These are phyloP conservation scores for Candida parachauliodes DNA, from an alignment of 805 yeast genomes.

Conservation along the genomic window DNA sequence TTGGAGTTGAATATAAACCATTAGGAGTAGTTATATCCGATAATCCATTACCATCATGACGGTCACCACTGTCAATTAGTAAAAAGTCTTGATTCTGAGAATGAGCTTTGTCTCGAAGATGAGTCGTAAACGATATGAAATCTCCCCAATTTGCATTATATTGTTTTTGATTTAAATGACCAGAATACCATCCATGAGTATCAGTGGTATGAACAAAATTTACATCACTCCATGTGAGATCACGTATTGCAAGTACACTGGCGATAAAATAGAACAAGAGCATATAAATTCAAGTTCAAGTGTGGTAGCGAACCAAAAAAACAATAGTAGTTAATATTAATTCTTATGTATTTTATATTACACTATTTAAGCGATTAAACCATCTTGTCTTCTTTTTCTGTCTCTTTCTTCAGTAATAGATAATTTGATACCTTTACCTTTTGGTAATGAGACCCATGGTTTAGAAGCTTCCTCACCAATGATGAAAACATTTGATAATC, in stretches of 20 bases:
- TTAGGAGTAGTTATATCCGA: slow-evolving; percentile 75
- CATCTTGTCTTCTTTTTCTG: slow-evolving; percentile 42
- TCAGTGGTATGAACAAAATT: slow-evolving; percentile 94
- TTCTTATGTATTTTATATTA: neutral
- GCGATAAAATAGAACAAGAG: slow-evolving; percentile 2
- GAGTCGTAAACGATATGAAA: slow-evolving; percentile 62
- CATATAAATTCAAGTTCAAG: too few species aligned
- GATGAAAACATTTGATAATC: slow-evolving; percentile 39
- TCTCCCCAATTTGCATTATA: slow-evolving; percentile 94
- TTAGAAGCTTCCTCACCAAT: slow-evolving; percentile 41
- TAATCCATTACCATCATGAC: slow-evolving; percentile 92
- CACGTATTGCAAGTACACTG: slow-evolving; percentile 25
- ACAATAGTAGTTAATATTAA: slow-evolving; percentile 1
- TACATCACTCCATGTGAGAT: slow-evolving; percentile 64
- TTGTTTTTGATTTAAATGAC: slow-evolving; percentile 74
- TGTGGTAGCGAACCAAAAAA: neutral
- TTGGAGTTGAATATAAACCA: slow-evolving; percentile 58
- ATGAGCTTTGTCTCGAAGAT: slow-evolving; percentile 45
- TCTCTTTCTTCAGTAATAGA: slow-evolving; percentile 43
- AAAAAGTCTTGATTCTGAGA: slow-evolving; percentile 57
- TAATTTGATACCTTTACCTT: slow-evolving; percentile 43
- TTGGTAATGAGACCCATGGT: slow-evolving; percentile 40
- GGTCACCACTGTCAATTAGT: slow-evolving; percentile 85
- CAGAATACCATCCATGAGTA: slow-evolving; percentile 96
- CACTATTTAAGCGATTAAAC: slow-evolving; percentile 17